Evolutionary conservation across 2,329 filamentous ascomycete genomes (phyloP).

Genomic region (Bipolaris oryzae): DNA sequence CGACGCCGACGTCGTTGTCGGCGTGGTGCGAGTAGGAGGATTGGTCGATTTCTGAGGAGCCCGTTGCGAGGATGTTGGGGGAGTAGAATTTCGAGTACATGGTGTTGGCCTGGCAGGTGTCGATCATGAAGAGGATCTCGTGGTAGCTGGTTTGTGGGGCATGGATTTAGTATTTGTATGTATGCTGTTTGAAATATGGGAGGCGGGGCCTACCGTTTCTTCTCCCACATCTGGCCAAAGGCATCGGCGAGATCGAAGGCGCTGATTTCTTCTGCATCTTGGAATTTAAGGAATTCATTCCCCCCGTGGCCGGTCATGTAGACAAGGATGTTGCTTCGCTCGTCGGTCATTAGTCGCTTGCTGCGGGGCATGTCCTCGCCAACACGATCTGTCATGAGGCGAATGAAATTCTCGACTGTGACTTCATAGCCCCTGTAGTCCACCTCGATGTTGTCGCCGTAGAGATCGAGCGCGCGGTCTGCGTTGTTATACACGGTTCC

Average conservation of each 20-base stretch:
- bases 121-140: slow-evolving; percentile 99
- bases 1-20: slow-evolving; percentile 96
- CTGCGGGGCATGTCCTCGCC: slow-evolving; percentile 93
- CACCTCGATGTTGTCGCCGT: slow-evolving; percentile 98
- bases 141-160: slow-evolving; percentile 68
- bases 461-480: slow-evolving; percentile 91
- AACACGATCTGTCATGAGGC: slow-evolving; percentile 90
- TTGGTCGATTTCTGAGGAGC: slow-evolving; percentile 94
- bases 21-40: slow-evolving; percentile 97
- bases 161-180: not conserved
- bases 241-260: slow-evolving; percentile 95
- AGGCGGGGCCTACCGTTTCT: slow-evolving; percentile 73
- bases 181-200: not conserved
- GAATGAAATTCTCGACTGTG: slow-evolving; percentile 98
- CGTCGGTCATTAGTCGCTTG: slow-evolving; percentile 91
- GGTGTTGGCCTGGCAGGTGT: slow-evolving; percentile 98
- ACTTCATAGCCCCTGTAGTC: slow-evolving; percentile 98
- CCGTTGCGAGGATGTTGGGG: slow-evolving; percentile 96
- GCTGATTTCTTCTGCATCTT: slow-evolving; percentile 96
- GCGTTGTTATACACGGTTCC: slow-evolving; percentile 99
- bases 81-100: slow-evolving; percentile 99
- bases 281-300: slow-evolving; percentile 97
- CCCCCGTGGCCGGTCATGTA: slow-evolving; percentile 99
- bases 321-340: slow-evolving; percentile 93
- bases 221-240: slow-evolving; percentile 99